Base-by-base conservation (phyloP, 257 asterid genomes). In the Oldenlandia corymbosa region DNA sequence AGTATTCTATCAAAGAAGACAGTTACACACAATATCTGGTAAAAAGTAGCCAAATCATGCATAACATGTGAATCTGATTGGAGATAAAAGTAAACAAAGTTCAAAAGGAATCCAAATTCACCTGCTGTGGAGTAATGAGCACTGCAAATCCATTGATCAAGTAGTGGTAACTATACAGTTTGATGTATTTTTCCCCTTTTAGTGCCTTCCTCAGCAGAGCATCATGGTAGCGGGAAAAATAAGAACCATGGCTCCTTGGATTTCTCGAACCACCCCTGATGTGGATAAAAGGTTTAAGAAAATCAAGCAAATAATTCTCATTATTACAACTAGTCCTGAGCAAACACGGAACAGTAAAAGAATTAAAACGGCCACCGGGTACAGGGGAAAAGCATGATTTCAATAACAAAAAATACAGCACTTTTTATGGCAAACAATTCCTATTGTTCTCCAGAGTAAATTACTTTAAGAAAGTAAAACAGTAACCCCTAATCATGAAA, bases 91-190 rank as follows among this genome's bases (percentile, higher is more conserved):
- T 60, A 17, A 74, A 2, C 7, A 52, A 5, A 5, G 37, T 27
- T 39, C 55, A 37, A 50, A 23, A 62, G 43, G n/a, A 34, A 42
- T 30, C 23, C 39, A 14, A 21, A 59, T 62, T 51, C 70, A 87
- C 97, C 96, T 93, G 99, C 50, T 73, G 85, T 43, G 90, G 85
- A 66, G 95, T 87, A 70, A 93, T 92, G 4, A 93, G 88, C 67
- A 88, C 97, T 9, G 96, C 88, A 63, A 93, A 93, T 24, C 99
- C 99, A 57, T 93, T 90, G 73, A 93, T 85, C 68, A 93, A 83
- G 78, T 73, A 93, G 70, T 82, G 95, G 82, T 93, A 93, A 87
- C 97, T 87, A 78, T 87, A 88, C n/a, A 93, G 81, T 79, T 90
- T 93, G 47, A 90, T 75, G 74, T 90, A 93, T 71, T 76, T 85